Conservation (phyloP, 768 basidiomycete species). For the Artomyces pyxidatus region DNA sequence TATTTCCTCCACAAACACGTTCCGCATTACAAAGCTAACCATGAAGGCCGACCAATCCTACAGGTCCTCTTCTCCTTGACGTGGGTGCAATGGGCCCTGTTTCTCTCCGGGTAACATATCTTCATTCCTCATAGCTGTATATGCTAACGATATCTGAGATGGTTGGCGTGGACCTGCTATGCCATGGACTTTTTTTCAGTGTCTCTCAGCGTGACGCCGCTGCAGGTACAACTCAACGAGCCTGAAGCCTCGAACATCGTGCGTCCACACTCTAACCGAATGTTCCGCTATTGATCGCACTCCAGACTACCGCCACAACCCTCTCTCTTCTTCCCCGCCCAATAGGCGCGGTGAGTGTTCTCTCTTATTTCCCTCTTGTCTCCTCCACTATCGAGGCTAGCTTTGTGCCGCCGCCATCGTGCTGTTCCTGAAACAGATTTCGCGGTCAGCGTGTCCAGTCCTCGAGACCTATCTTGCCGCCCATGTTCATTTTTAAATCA, state of each 20-base stretch:
- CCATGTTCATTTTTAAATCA: neutral
- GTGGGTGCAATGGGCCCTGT: conserved; percentile 44
- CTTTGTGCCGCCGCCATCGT: neutral
- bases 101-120: conserved; percentile 54
- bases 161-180: conserved; percentile 35
- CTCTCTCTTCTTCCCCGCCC: conserved; percentile 41
- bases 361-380: neutral
- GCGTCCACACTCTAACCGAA: neutral
- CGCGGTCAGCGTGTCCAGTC: no score
- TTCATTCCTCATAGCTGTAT: no score
- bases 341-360: conserved; percentile 18
- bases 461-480: no score
- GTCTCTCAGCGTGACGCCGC: conserved; percentile 10
- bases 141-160: no score
- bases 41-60: conserved; percentile 25
- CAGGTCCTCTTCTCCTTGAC: conserved; percentile 33
- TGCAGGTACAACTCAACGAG: conserved; percentile 9
- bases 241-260: conserved; percentile 7
- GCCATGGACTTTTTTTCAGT: conserved; percentile 38
- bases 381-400: neutral
- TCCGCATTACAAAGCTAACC: neutral
- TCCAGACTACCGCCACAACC: conserved; percentile 33
- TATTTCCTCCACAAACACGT: conserved; percentile 8
- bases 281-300: conserved; percentile 9
- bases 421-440: no score